phyloP scores from a whole-genome alignment of 176 grass and related monocot species.

The Musa itinerans region DNA sequence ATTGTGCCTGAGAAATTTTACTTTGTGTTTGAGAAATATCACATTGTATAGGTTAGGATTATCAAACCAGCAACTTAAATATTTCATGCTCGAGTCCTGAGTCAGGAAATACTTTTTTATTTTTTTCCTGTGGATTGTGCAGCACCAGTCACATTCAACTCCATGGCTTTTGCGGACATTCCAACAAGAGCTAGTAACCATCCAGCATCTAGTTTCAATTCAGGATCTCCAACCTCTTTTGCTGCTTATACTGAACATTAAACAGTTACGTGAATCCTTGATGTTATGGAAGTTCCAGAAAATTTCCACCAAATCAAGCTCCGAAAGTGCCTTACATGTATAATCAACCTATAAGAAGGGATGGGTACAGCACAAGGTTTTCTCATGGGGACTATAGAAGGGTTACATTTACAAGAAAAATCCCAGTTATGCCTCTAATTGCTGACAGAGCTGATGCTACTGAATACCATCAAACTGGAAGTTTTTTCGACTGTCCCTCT shows the following conservation, averaged over 20 bases:
- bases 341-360: background rate
- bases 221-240: background rate
- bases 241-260: background rate
- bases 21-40: no score
- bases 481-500: slow-evolving; percentile 33
- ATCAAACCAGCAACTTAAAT: no score
- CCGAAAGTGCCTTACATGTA: background rate
- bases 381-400: slow-evolving; percentile 24
- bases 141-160: background rate
- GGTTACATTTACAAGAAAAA: slow-evolving; percentile 35
- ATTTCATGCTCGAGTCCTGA: no score
- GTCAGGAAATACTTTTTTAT: background rate
- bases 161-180: background rate
- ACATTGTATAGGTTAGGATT: no score
- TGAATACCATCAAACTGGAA: slow-evolving; percentile 32
- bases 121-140: background rate
- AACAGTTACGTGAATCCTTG: background rate
- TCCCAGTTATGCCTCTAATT: slow-evolving; percentile 9
- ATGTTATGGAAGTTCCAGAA: background rate
- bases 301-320: background rate
- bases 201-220: background rate
- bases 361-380: background rate
- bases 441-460: slow-evolving; percentile 15
- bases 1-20: no score
- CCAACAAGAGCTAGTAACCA: background rate